phyloP scores from a whole-genome alignment of 1,139 yeast species.

The Diutina rugosa region DNA sequence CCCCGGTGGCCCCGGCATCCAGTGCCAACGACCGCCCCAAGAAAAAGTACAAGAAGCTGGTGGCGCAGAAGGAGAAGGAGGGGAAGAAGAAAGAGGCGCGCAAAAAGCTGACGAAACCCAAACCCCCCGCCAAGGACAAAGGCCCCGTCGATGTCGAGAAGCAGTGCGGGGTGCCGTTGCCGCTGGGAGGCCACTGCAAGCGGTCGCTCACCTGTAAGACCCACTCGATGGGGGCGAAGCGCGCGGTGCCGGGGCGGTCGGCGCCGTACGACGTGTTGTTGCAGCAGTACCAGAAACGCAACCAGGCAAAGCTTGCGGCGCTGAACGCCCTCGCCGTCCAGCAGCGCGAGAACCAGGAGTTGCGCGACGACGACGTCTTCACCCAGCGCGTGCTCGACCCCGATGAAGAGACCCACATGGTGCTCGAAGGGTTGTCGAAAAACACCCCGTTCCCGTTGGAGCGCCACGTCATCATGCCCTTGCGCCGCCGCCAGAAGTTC shows the following conservation, averaged over 20 bases:
- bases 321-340: constrained; percentile 59
- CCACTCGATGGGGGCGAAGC: constrained; percentile 95
- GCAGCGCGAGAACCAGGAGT: constrained; percentile 32
- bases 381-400: constrained; percentile 34
- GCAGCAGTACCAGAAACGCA: constrained; percentile 83
- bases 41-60: constrained; percentile 33
- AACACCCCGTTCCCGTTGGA: constrained; percentile 78
- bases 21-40: constrained; percentile 16
- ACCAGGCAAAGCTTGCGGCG: constrained; percentile 83
- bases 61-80: constrained; percentile 32
- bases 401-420: constrained; percentile 90
- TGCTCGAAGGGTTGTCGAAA: constrained; percentile 79
- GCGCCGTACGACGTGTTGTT: constrained; percentile 83
- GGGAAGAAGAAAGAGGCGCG: constrained; percentile 13
- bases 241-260: constrained; percentile 88
- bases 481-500: constrained; percentile 56
- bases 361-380: constrained; percentile 12
- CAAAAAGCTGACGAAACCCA: constrained; percentile 35
- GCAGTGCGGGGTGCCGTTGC: constrained; percentile 92
- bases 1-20: constrained; percentile 7
- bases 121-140: constrained; percentile 46
- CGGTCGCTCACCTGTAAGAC: constrained; percentile 93
- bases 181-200: constrained; percentile 90
- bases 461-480: constrained; percentile 57
- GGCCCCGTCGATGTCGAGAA: constrained; percentile 88